A percentile compares a stretch with the other conserved stretches of the same genome.
Conservation (phyloP, 805 yeast genomes). For the Diddensiella caesifluorescens region DNA sequence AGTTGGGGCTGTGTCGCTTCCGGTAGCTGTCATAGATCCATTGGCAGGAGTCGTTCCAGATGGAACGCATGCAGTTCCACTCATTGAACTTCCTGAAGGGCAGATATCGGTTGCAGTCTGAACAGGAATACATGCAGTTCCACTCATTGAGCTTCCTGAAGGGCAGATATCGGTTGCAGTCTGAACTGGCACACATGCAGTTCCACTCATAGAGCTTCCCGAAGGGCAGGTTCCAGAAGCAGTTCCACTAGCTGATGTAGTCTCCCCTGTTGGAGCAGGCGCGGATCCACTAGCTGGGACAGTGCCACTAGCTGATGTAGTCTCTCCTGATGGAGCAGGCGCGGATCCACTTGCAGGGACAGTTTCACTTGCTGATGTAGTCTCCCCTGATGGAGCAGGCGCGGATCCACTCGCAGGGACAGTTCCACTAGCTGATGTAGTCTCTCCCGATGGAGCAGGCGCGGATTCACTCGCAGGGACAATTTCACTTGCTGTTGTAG, state of each 20-base stretch:
- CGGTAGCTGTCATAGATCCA: conserved; percentile 11
- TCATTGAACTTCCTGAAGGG: conserved; percentile 13
- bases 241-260: too few relatives aligned
- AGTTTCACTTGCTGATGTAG: too few relatives aligned
- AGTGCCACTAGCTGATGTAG: conserved; percentile 7
- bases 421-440: conserved; percentile 2
- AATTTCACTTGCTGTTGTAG: conserved; percentile 7
- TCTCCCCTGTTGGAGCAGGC: conserved; percentile 9
- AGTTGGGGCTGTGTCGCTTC: too few relatives aligned
- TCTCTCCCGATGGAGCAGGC: neutral
- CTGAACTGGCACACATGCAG: conserved; percentile 21
- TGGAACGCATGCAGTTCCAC: conserved; percentile 21
- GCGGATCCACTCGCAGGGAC: too few relatives aligned
- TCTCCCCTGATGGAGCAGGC: too few relatives aligned
- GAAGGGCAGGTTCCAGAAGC: too few relatives aligned
- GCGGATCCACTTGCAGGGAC: neutral
- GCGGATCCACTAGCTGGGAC: neutral
- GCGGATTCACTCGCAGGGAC: conserved; percentile 5
- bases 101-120: conserved; percentile 9
- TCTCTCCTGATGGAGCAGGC: conserved; percentile 2
- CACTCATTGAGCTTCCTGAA: too few relatives aligned
- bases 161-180: too few relatives aligned
- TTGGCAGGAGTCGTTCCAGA: conserved; percentile 13
- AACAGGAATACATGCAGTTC: too few relatives aligned
- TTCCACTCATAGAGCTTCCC: conserved; percentile 15